Evolutionary conservation across 2,329 filamentous ascomycete genomes (phyloP).

Genomic region (Pyricularia pennisetigena): DNA sequence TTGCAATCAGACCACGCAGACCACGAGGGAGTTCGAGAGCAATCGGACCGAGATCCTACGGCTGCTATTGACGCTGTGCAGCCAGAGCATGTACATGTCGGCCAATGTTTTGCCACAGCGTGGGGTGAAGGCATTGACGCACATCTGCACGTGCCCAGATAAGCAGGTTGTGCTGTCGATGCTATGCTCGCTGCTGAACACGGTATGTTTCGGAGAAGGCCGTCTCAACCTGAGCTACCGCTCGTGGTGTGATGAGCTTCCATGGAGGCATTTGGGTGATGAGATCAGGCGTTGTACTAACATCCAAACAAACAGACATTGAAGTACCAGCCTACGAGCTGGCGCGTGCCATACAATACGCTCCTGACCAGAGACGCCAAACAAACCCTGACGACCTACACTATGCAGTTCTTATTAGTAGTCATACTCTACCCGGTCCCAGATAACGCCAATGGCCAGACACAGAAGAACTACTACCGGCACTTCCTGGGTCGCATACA

Average conservation of each 20-base stretch:
- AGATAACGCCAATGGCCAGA: conserved; percentile 40
- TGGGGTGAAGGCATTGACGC: conserved; percentile 77
- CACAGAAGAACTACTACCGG: conserved; percentile 76
- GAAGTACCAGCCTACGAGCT: conserved; percentile 91
- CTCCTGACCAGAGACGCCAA: conserved; percentile 86
- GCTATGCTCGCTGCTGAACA: conserved; percentile 88
- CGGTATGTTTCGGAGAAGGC: conserved; percentile 43
- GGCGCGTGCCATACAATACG: conserved; percentile 90
- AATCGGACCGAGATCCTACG: conserved; percentile 87
- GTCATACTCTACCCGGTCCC: conserved; percentile 82
- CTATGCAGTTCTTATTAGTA: conserved; percentile 80
- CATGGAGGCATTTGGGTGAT: no score
- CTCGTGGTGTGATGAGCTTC: background rate
- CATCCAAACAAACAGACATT: conserved; percentile 50
- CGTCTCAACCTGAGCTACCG: background rate
- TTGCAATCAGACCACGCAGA: conserved; percentile 79
- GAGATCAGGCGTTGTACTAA: conserved; percentile 1
- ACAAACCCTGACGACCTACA: conserved; percentile 84
- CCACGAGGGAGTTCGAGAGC: conserved; percentile 85
- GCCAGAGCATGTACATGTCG: conserved; percentile 89
- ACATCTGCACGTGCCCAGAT: conserved; percentile 78
- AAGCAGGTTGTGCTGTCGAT: conserved; percentile 87
- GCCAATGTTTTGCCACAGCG: conserved; percentile 69
- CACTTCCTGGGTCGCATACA: conserved; percentile 87
- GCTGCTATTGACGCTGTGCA: conserved; percentile 73